phyloP scores from a whole-genome alignment of 768 basidiomycete species.

The Hericium rajendrae region DNA sequence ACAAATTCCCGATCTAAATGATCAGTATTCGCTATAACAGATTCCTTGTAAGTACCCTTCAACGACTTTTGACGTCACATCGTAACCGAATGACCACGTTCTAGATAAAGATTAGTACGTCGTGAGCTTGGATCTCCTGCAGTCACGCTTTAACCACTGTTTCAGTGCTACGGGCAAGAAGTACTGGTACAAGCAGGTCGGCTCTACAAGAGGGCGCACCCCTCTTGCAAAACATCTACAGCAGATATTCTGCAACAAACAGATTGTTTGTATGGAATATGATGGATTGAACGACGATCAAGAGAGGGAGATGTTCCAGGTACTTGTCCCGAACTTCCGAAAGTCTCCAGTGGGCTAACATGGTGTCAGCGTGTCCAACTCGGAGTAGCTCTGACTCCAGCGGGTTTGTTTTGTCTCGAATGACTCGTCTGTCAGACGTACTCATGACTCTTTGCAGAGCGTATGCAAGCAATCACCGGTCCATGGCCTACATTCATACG shows the following conservation, averaged over 20 bases:
- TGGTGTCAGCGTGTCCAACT: conserved; percentile 64
- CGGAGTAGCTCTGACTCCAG: conserved; percentile 67
- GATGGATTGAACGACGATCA: conserved; percentile 35
- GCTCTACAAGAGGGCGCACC: conserved; percentile 32
- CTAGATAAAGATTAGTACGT: conserved; percentile 41
- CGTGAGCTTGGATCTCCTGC: background rate
- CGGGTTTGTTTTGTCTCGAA: conserved; percentile 30
- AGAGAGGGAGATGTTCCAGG: conserved; percentile 70
- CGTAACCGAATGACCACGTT: background rate
- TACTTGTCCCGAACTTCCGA: conserved; percentile 10
- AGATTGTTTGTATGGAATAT: conserved; percentile 71
- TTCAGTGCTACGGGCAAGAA: conserved; percentile 21
- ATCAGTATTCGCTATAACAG: background rate
- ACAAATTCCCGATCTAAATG: background rate
- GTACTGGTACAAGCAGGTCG: conserved; percentile 13
- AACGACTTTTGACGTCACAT: background rate
- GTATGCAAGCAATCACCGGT: conserved; percentile 55
- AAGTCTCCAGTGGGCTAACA: background rate
- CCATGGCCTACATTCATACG: conserved; percentile 52
- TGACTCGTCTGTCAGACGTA: background rate
- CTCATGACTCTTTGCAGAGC: conserved; percentile 31
- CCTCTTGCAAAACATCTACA: conserved; percentile 30
- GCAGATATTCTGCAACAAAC: conserved; percentile 58
- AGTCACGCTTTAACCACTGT: conserved; percentile 28
- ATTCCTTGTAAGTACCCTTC: background rate